Conservation (phyloP, 2,329 filamentous ascomycete genomes). For the Sclerotinia borealis region DNA sequence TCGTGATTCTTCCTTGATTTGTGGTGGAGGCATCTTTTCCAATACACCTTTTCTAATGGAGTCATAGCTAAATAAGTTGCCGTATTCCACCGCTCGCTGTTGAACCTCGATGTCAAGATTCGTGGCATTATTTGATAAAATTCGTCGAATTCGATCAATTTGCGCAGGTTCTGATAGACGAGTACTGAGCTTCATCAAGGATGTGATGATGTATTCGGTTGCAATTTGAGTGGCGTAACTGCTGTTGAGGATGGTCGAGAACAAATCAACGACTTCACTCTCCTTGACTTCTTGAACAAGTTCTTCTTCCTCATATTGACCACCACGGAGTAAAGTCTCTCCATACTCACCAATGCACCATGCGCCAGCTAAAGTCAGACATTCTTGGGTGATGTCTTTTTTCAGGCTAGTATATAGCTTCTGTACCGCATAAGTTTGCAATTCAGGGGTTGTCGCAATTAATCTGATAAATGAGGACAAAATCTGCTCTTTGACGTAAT, state of each 20-base stretch:
- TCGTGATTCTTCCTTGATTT: slow-evolving; percentile 91
- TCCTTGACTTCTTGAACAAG: slow-evolving; percentile 75
- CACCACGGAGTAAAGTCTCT: slow-evolving; percentile 80
- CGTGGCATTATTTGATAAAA: slow-evolving; percentile 72
- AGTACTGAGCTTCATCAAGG: slow-evolving; percentile 90
- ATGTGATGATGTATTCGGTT: slow-evolving; percentile 93
- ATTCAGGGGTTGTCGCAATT: slow-evolving; percentile 86
- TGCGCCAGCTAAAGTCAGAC: slow-evolving; percentile 82
- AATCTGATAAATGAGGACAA: slow-evolving; percentile 93
- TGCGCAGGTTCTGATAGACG: slow-evolving; percentile 79
- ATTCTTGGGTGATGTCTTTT: slow-evolving; percentile 97
- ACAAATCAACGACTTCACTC: slow-evolving; percentile 87
- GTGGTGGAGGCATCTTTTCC: slow-evolving; percentile 95
- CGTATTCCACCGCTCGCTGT: slow-evolving; percentile 91
- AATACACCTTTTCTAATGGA: slow-evolving; percentile 82
- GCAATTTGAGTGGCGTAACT: slow-evolving; percentile 88
- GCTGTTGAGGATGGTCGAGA: slow-evolving; percentile 86
- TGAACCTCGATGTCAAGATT: slow-evolving; percentile 94
- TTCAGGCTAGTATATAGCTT: slow-evolving; percentile 88
- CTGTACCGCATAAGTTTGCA: slow-evolving; percentile 94
- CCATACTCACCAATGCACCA: slow-evolving; percentile 99
- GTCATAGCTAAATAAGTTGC: slow-evolving; percentile 88
- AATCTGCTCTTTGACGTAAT: slow-evolving; percentile 97
- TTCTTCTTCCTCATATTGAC: slow-evolving; percentile 91
- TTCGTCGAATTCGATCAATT: slow-evolving; percentile 73